A percentile compares a stretch with the other conserved stretches of the same genome.
Conservation (phyloP, 2,329 filamentous ascomycete genomes). For the Fusarium kyushuense region DNA sequence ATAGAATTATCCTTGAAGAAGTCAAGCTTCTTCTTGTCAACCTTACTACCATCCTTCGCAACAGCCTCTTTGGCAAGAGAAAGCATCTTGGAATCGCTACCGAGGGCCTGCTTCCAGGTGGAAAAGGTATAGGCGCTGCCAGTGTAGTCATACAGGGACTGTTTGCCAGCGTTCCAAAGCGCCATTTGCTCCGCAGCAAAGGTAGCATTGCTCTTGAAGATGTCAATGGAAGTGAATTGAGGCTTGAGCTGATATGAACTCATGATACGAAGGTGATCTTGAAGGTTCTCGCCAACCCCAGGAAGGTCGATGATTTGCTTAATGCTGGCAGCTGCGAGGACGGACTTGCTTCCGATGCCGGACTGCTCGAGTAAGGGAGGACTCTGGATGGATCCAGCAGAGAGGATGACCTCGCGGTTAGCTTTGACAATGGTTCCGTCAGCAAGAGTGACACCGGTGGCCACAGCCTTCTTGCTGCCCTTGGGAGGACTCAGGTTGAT, state of each 20-base stretch:
- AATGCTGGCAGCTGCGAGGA: slow-evolving; percentile 62
- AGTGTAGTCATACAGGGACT: slow-evolving; percentile 41
- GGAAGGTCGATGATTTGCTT: slow-evolving; percentile 64
- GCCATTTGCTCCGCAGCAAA: slow-evolving; percentile 36
- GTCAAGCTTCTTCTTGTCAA: slow-evolving; percentile 56
- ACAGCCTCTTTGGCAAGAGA: slow-evolving; percentile 43
- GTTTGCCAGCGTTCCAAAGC: slow-evolving; percentile 35
- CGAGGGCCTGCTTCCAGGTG: slow-evolving; percentile 40
- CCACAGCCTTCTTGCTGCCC: slow-evolving; percentile 38
- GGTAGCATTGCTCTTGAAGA: slow-evolving; percentile 35
- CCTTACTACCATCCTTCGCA: slow-evolving; percentile 46
- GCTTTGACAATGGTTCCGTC: slow-evolving; percentile 29
- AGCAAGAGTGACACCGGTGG: slow-evolving; percentile 35
- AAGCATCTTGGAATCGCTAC: slow-evolving; percentile 22
- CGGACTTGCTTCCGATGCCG: slow-evolving; percentile 63
- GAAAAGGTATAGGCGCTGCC: slow-evolving; percentile 38
- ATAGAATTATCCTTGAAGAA: slow-evolving; percentile 51
- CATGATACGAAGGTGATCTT: slow-evolving; percentile 53
- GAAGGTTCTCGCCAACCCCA: slow-evolving; percentile 62
- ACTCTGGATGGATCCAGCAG: slow-evolving; percentile 64
- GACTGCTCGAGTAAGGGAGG: slow-evolving; percentile 68
- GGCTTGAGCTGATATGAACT: slow-evolving; percentile 51
- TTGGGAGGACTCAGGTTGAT: slow-evolving; percentile 22
- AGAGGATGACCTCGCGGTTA: slow-evolving; percentile 47
- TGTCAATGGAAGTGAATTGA: slow-evolving; percentile 25